Percentiles rank a stretch among this genome's conserved stretches.
These are phyloP conservation scores for Entrophospora sp. DNA, from an alignment of 192 early-diverging fungal genomes.

Conservation along the genomic window DNA sequence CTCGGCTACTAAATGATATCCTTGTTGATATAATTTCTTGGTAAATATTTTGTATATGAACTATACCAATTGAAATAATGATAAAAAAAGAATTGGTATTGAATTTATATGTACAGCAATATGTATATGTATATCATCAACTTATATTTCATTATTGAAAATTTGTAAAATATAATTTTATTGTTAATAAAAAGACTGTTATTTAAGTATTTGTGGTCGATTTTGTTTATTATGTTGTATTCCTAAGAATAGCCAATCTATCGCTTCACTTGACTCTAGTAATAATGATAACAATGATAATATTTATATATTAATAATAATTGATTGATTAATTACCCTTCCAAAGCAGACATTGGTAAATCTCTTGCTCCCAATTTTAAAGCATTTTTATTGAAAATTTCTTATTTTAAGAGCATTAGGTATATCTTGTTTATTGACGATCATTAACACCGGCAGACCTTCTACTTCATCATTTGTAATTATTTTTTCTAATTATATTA, in stretches of 20 bases:
- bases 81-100: too few species aligned
- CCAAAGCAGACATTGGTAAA: conserved; percentile 71
- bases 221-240: conserved; percentile 72
- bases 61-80: too few species aligned
- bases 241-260: conserved; percentile 83
- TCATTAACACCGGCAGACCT: conserved; percentile 80
- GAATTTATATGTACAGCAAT: too few species aligned
- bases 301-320: background rate
- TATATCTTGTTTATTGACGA: conserved; percentile 90
- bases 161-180: too few species aligned
- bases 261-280: conserved; percentile 65
- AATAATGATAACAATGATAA: background rate
- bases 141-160: too few species aligned
- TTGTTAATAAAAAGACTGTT: too few species aligned
- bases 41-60: too few species aligned
- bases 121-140: too few species aligned
- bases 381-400: conserved; percentile 83
- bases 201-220: conserved; percentile 64
- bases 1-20: too few species aligned
- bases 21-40: too few species aligned
- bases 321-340: conserved; percentile 48
- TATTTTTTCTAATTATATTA: conserved; percentile 53
- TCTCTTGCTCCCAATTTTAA: conserved; percentile 72
- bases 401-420: conserved; percentile 60
- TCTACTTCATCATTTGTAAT: conserved; percentile 63